phyloP scores from a whole-genome alignment of 148 eudicot species.

The Limonium bicolor region DNA sequence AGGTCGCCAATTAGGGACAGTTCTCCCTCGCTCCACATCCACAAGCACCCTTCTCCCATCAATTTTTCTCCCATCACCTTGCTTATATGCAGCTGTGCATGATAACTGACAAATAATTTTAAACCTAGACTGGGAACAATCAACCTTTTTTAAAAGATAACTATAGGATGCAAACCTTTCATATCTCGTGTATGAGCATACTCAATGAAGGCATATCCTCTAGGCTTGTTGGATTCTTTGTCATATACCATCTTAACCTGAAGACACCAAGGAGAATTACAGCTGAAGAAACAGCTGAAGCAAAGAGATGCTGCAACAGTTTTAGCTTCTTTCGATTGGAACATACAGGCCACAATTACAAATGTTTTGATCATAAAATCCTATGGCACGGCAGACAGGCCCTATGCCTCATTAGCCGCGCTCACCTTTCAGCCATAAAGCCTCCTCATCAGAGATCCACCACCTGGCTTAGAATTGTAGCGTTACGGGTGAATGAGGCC shows the following conservation, averaged over 20 bases:
- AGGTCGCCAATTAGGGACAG: conserved; percentile 98
- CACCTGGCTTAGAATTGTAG: conserved; percentile 57
- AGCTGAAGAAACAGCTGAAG: background rate
- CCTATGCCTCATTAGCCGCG: conserved; percentile 92
- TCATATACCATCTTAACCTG: conserved; percentile 81
- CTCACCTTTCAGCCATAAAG: conserved; percentile 81
- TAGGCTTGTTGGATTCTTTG: conserved; percentile 67
- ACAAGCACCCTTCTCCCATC: conserved; percentile 97
- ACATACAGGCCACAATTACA: background rate
- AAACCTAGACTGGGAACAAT: no score
- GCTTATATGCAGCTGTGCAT: conserved; percentile 88
- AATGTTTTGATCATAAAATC: conserved; percentile 18
- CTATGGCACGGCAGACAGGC: conserved; percentile 97
- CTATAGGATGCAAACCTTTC: conserved; percentile 49
- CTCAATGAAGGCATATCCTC: conserved; percentile 95
- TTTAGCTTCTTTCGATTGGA: background rate
- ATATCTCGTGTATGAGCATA: conserved; percentile 92
- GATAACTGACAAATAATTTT: conserved; percentile 1
- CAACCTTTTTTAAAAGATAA: background rate
- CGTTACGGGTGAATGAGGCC: conserved; percentile 41
- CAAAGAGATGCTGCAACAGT: background rate
- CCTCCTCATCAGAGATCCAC: conserved; percentile 62
- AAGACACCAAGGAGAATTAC: conserved; percentile 9
- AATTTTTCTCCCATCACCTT: conserved; percentile 94
- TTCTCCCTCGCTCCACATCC: conserved; percentile 98